Evolutionary conservation across 2,329 filamentous ascomycete species (phyloP).

Genomic region (Cercospora zeae-maydis): DNA sequence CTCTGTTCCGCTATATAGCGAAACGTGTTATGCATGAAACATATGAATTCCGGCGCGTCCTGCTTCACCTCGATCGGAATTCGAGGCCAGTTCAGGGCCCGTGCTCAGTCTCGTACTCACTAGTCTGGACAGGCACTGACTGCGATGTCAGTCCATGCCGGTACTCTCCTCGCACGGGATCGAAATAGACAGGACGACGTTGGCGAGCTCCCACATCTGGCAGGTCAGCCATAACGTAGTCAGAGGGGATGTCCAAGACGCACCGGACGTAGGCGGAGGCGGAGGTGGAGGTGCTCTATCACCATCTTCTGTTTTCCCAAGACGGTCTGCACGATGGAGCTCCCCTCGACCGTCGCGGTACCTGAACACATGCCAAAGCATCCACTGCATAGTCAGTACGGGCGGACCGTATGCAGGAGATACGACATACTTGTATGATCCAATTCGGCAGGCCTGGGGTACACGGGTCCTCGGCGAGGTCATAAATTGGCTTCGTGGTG

Average conservation of each 20-base stretch:
- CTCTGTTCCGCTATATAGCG: background rate
- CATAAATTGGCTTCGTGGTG: background rate
- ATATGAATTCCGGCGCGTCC: background rate
- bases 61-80: background rate
- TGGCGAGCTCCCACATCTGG: background rate
- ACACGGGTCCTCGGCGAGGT: background rate
- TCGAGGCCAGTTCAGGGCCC: background rate
- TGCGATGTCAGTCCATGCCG: background rate
- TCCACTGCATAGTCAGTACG: slow-evolving; percentile 33
- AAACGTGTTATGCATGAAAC: background rate
- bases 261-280: background rate
- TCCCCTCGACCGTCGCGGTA: slow-evolving; percentile 39
- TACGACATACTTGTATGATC: background rate
- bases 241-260: background rate
- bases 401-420: background rate
- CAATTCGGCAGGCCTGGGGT: background rate
- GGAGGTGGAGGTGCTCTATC: background rate
- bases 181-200: background rate
- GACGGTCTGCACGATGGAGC: background rate
- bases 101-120: background rate
- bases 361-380: slow-evolving; percentile 49
- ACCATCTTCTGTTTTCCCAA: background rate
- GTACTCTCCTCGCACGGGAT: background rate
- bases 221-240: background rate
- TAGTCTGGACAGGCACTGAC: background rate